phyloP scores from a whole-genome alignment of 345 rosid species.

The Eutrema japonicum region DNA sequence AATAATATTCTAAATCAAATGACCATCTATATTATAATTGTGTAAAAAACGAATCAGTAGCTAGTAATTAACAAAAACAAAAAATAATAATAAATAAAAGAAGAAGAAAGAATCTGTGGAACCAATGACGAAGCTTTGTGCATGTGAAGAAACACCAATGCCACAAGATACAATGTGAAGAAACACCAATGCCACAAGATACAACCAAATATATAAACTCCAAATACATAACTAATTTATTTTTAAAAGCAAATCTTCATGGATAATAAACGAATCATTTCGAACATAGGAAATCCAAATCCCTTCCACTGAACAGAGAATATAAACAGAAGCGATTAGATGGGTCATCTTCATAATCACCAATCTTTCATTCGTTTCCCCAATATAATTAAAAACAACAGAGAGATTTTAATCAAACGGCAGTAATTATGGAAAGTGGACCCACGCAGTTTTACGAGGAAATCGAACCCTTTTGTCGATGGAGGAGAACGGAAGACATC shows the following conservation, averaged over 20 bases:
- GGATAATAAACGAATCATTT: slow-evolving; percentile 30
- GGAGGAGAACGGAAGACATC: too few relatives aligned
- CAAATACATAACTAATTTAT: not conserved
- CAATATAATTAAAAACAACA: not conserved
- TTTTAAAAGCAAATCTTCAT: slow-evolving; percentile 25
- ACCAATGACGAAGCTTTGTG: slow-evolving; percentile 22
- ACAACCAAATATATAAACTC: slow-evolving; percentile 5
- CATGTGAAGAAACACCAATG: slow-evolving; percentile 46
- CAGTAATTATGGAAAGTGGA: too few relatives aligned
- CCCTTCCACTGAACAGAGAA: not conserved
- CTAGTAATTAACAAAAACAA: not conserved
- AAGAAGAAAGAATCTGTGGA: slow-evolving; percentile 12
- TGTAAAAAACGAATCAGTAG: too few relatives aligned
- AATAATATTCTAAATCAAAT: too few relatives aligned
- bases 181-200: slow-evolving; percentile 42
- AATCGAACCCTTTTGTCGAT: too few relatives aligned
- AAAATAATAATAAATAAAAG: not conserved
- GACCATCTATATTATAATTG: too few relatives aligned
- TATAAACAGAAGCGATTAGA: slow-evolving; percentile 22
- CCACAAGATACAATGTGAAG: slow-evolving; percentile 41
- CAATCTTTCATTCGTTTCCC: slow-evolving; percentile 18
- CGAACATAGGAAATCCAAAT: slow-evolving; percentile 33
- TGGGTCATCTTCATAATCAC: slow-evolving; percentile 24
- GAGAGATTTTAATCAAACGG: slow-evolving; percentile 20
- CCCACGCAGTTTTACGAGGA: too few relatives aligned